Percentiles rank a stretch among this genome's conserved stretches.
Evolutionary conservation across 2,329 filamentous ascomycete genomes (phyloP).

Genomic region (Colletotrichum eremochloae): DNA sequence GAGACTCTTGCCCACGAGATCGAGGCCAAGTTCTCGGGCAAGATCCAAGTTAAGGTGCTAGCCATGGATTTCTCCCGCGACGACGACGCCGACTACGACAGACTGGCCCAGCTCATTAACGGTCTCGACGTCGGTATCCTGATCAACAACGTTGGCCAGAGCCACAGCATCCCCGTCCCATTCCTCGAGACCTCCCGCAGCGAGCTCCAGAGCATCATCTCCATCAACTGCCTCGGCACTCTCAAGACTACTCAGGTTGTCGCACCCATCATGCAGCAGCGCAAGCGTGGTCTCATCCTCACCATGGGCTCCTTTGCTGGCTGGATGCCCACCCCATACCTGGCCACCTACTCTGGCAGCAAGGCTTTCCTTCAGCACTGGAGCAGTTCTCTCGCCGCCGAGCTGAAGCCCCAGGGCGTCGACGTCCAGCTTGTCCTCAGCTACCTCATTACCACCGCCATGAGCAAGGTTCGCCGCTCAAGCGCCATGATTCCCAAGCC

Average conservation of each 20-base stretch:
- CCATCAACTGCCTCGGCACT: slow-evolving; percentile 94
- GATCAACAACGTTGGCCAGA: slow-evolving; percentile 97
- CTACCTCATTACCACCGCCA: slow-evolving; percentile 94
- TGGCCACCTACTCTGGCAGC: slow-evolving; percentile 96
- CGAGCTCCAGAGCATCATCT: slow-evolving; percentile 91
- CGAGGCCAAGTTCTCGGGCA: slow-evolving; percentile 73
- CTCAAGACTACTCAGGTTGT: slow-evolving; percentile 89
- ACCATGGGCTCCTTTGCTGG: slow-evolving; percentile 99
- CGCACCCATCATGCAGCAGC: slow-evolving; percentile 85
- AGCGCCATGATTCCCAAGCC: slow-evolving; percentile 85
- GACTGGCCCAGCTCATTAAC: slow-evolving; percentile 75
- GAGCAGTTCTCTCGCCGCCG: slow-evolving; percentile 87
- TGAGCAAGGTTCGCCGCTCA: slow-evolving; percentile 92
- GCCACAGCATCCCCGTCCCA: slow-evolving; percentile 91
- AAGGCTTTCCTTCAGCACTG: slow-evolving; percentile 99
- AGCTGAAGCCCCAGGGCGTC: slow-evolving; percentile 84
- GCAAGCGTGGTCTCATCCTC: slow-evolving; percentile 83
- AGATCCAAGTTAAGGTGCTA: slow-evolving; percentile 80
- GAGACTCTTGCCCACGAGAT: slow-evolving; percentile 82
- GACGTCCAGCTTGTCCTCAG: slow-evolving; percentile 93
- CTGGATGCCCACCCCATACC: slow-evolving; percentile 88
- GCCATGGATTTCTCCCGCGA: slow-evolving; percentile 94
- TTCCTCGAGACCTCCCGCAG: slow-evolving; percentile 84
- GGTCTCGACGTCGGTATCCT: slow-evolving; percentile 87
- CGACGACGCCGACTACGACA: slow-evolving; percentile 82